These are phyloP conservation scores for Mucor racemosus DNA, from an alignment of 371 early-diverging fungal genomes.

Conservation along the genomic window DNA sequence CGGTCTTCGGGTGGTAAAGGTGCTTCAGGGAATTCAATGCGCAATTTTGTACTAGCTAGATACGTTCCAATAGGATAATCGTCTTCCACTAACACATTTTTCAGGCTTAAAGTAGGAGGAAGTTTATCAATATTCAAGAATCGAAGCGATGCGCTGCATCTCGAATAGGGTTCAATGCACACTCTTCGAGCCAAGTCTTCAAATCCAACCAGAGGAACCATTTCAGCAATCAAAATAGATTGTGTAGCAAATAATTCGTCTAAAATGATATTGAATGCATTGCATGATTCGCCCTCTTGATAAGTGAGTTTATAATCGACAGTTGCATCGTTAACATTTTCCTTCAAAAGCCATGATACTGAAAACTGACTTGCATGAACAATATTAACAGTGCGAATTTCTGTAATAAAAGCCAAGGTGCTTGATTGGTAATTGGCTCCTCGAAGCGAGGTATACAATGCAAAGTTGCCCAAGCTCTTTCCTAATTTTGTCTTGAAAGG, in stretches of 20 bases:
- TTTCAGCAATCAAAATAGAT: slow-evolving; percentile 17
- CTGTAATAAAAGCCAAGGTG: slow-evolving; percentile 7
- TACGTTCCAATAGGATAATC: slow-evolving; percentile 12
- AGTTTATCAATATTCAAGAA: slow-evolving; percentile 12
- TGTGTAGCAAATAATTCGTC: slow-evolving; percentile 6
- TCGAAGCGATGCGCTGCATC: slow-evolving; percentile 14
- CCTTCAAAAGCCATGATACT: slow-evolving; percentile 6
- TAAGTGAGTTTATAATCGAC: slow-evolving; percentile 2
- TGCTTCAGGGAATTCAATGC: background rate
- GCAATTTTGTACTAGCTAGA: background rate
- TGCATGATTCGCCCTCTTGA: background rate
- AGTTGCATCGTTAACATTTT: background rate
- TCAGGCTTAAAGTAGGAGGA: background rate
- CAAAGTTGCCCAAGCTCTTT: slow-evolving; percentile 6
- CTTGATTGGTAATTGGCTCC: background rate
- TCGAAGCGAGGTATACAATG: background rate
- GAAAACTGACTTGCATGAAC: slow-evolving; percentile 18
- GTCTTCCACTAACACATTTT: background rate
- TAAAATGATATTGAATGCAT: background rate
- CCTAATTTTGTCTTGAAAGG: slow-evolving; percentile 16
- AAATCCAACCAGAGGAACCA: slow-evolving; percentile 9
- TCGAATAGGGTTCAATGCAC: slow-evolving; percentile 16
- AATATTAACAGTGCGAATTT: slow-evolving; percentile 1
- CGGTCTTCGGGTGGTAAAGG: background rate
- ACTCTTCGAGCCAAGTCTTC: background rate